These are phyloP conservation scores for Cladophialophora chaetospira DNA, from an alignment of 2,329 filamentous ascomycete genomes.

Conservation along the genomic window DNA sequence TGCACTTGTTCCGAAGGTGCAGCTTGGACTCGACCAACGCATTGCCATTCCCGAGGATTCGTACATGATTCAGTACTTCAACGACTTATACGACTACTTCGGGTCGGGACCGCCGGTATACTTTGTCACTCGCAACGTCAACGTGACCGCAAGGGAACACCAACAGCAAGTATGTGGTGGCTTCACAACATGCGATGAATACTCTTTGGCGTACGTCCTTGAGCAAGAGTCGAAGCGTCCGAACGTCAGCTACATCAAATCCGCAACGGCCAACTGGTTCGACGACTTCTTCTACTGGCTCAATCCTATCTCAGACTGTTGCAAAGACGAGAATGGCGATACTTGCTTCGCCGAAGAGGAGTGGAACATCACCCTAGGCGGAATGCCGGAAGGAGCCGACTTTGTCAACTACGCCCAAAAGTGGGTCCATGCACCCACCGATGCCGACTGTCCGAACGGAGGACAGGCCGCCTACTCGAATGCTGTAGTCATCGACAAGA, in stretches of 20 bases:
- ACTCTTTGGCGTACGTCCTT: slow-evolving; percentile 83
- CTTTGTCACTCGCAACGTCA: slow-evolving; percentile 83
- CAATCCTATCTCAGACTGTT: slow-evolving; percentile 76
- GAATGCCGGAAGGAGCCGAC: slow-evolving; percentile 92
- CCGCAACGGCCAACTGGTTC: slow-evolving; percentile 90
- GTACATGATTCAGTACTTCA: slow-evolving; percentile 94
- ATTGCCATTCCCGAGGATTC: slow-evolving; percentile 92
- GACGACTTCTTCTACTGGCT: slow-evolving; percentile 97
- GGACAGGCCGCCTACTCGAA: slow-evolving; percentile 85
- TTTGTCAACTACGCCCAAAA: slow-evolving; percentile 83
- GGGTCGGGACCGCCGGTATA: slow-evolving; percentile 92
- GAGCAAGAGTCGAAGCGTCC: slow-evolving; percentile 92
- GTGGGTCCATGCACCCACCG: slow-evolving; percentile 79
- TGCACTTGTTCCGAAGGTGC: slow-evolving; percentile 78
- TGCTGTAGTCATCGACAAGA: slow-evolving; percentile 75
- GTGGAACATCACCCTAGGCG: slow-evolving; percentile 86
- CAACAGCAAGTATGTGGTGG: slow-evolving; percentile 89
- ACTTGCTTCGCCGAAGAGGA: slow-evolving; percentile 77
- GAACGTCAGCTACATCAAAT: slow-evolving; percentile 82
- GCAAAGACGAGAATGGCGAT: slow-evolving; percentile 70
- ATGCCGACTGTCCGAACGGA: slow-evolving; percentile 81
- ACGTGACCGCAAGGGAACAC: slow-evolving; percentile 71
- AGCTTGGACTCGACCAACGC: slow-evolving; percentile 89
- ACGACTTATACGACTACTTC: slow-evolving; percentile 91
- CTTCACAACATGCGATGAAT: slow-evolving; percentile 82